Conservation (phyloP, 2,329 filamentous ascomycete genomes). For the Mariannaea sp. region DNA sequence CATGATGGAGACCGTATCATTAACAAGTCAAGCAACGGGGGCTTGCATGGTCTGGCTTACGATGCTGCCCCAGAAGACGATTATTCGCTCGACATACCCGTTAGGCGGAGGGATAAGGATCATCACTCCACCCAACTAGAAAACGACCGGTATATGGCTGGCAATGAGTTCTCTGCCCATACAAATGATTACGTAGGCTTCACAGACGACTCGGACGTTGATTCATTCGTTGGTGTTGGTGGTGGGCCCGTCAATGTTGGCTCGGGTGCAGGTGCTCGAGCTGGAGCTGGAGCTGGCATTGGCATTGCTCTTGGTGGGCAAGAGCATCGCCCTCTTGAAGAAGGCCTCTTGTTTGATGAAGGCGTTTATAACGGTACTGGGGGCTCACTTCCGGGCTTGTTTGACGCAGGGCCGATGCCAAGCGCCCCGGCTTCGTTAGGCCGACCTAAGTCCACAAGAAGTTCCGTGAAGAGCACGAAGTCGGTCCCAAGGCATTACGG, state of each 20-base stretch:
- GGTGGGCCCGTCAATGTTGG: too few relatives aligned
- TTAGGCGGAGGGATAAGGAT: slow-evolving; percentile 16
- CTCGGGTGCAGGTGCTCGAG: too few relatives aligned
- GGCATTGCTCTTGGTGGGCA: too few relatives aligned
- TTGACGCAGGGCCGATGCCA: slow-evolving; percentile 27
- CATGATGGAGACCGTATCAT: slow-evolving; percentile 20
- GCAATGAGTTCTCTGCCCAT: background rate
- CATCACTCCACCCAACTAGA: slow-evolving; percentile 8
- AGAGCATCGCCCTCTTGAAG: slow-evolving; percentile 22
- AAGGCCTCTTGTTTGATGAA: slow-evolving; percentile 37
- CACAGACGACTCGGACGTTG: slow-evolving; percentile 38
- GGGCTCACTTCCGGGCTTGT: slow-evolving; percentile 38
- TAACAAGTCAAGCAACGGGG: slow-evolving; percentile 5
- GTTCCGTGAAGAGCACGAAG: slow-evolving; percentile 10
- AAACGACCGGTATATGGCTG: background rate
- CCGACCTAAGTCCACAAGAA: background rate
- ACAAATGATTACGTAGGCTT: slow-evolving; percentile 29
- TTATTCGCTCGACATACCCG: slow-evolving; percentile 23
- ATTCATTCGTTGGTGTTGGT: slow-evolving; percentile 35
- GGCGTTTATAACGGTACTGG: slow-evolving; percentile 31
- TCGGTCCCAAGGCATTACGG: background rate
- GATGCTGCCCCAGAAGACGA: slow-evolving; percentile 27
- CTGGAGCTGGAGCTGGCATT: too few relatives aligned
- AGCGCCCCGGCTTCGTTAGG: slow-evolving; percentile 5
- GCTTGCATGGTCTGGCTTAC: slow-evolving; percentile 4